Percentiles rank a stretch among this genome's conserved stretches.
Conservation (phyloP, 2,329 filamentous ascomycete genomes). For the Hypoxylon sp. region DNA sequence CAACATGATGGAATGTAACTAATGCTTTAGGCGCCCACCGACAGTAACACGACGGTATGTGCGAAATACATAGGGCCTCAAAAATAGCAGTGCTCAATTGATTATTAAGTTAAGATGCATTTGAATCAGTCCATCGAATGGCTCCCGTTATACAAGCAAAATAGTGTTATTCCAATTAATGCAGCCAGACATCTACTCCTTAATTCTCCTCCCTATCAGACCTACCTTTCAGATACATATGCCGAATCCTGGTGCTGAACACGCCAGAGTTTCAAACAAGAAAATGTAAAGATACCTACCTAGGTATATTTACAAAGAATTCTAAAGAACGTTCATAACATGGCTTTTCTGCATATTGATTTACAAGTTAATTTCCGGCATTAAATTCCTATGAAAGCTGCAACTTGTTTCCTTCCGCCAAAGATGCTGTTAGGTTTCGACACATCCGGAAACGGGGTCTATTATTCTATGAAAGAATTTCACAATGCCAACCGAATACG, state of each 20-base stretch:
- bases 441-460: conserved; percentile 33
- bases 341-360: neutral
- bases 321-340: neutral
- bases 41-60: conserved; percentile 1
- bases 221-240: neutral
- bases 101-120: neutral
- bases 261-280: neutral
- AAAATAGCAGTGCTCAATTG: neutral
- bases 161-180: neutral
- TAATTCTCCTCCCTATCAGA: neutral
- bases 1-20: conserved; percentile 11
- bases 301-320: neutral
- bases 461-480: conserved; percentile 24
- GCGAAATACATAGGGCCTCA: neutral
- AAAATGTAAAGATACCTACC: neutral
- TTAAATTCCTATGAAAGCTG: neutral
- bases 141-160: neutral
- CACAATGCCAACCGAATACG: conserved; percentile 31
- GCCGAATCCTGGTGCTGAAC: neutral
- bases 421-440: conserved; percentile 12
- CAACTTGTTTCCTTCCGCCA: neutral
- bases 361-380: neutral
- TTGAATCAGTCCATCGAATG: neutral
- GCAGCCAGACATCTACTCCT: neutral
- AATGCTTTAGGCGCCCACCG: neutral